Conservation (phyloP, 495 filamentous ascomycete genomes). For the Sordaria brevicollis region DNA sequence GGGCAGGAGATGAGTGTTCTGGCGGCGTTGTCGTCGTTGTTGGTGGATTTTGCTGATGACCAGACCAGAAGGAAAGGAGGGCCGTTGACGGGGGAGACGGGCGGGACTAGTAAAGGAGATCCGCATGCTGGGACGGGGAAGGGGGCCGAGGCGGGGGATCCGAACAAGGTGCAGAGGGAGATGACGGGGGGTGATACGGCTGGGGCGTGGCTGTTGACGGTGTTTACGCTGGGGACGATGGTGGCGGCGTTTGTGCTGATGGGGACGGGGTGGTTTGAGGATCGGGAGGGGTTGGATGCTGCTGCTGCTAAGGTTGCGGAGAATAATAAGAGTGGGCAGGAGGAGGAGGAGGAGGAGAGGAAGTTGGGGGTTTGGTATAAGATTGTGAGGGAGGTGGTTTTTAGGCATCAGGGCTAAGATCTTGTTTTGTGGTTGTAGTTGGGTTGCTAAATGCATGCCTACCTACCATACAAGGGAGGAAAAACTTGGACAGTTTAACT, state of each 20-base stretch:
- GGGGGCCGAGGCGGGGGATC: slow-evolving; percentile 18
- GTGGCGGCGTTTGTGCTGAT: slow-evolving; percentile 23
- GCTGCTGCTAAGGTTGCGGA: neutral
- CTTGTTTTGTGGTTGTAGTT: neutral
- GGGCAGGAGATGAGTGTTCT: slow-evolving; percentile 52
- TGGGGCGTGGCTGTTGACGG: slow-evolving; percentile 47
- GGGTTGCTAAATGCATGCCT: neutral
- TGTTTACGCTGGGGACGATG: slow-evolving; percentile 21
- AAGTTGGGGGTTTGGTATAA: neutral
- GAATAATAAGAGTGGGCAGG: neutral
- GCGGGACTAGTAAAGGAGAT: slow-evolving; percentile 51
- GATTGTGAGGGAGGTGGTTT: neutral
- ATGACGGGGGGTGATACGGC: slow-evolving; percentile 44
- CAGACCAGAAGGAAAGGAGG: too few relatives aligned
- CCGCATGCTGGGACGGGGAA: slow-evolving; percentile 40
- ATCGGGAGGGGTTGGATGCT: neutral
- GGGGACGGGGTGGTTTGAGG: neutral
- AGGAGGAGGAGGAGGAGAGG: neutral
- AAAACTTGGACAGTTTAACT: too few relatives aligned
- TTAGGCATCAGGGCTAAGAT: neutral
- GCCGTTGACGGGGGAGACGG: slow-evolving; percentile 15
- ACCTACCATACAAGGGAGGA: too few relatives aligned
- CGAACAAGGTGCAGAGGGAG: slow-evolving; percentile 12
- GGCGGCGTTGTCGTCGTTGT: slow-evolving; percentile 35
- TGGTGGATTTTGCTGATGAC: too few relatives aligned